Evolutionary conservation across 2,329 filamentous ascomycete species (phyloP), one percentile per base, ranked within the genome.

Genomic region (Penicillium sp.): DNA sequence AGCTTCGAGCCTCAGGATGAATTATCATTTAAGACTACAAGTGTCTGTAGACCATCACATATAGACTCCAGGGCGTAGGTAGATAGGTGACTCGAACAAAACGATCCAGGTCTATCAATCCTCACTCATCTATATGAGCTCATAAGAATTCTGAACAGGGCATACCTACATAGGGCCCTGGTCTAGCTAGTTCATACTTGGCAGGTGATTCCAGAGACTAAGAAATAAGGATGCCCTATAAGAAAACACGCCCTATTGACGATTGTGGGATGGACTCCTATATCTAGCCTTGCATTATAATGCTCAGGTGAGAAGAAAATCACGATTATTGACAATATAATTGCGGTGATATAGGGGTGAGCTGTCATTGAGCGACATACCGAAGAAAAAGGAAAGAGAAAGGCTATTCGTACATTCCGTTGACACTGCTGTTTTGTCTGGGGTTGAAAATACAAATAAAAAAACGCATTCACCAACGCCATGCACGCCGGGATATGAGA

Each of bases 321-420:
- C 16, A 53, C 53, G 43, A 54, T 50, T 59, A 55, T 62, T 53
- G 53, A 60, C 55, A 60, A 57, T 55, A 35, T 35, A 38, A 50
- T 56, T 47, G 24, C 94, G 51, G 90, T 40, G 3, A 34, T 18
- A 40, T 22, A n/a, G 18, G 35, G 22, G 29, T 46, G 47, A 44
- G 29, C 26, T 31, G 18, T 39, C 47, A 43, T 38, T 37, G 42
- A 18, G n/a, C 31, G 9, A 37, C n/a, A 57, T 18, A 44, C 26
- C 20, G 13, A 42, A 22, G 43, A 53, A 50, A 26, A 37, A 31
- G 45, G 40, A 53, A 38, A 39, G 45, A 24, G 50, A 55, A 55
- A 29, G 44, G 34, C 47, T 62, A 63, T 63, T 64, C 62, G 46
- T 65, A 65, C 58, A 65, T 45, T 58, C 55, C 55, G 47, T 60